Conservation (phyloP, 1,139 yeast genomes). For the Pichia sp. region DNA sequence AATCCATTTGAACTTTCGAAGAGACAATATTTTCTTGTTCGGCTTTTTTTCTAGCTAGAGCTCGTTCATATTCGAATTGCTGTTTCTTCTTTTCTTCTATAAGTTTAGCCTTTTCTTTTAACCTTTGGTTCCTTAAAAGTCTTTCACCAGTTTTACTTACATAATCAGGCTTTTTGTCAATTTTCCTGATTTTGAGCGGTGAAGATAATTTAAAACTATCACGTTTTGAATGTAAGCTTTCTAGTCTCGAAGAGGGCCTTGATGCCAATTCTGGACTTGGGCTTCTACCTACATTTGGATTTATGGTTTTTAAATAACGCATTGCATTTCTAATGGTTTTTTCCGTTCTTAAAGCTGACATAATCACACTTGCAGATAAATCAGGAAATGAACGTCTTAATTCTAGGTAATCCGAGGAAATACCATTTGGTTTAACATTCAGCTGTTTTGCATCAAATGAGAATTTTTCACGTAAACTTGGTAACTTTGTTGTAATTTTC, state of each 20-base stretch:
- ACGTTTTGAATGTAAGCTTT: conserved; percentile 1
- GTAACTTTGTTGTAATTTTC: conserved; percentile 12
- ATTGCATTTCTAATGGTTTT: conserved; percentile 52
- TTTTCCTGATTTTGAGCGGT: neutral
- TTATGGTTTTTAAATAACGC: conserved; percentile 34
- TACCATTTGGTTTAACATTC: neutral
- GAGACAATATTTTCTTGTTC: conserved; percentile 15
- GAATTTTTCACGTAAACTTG: conserved; percentile 10
- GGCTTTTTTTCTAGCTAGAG: conserved; percentile 13
- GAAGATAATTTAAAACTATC: conserved; percentile 20
- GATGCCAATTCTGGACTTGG: neutral
- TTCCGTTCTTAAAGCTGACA: conserved; percentile 55
- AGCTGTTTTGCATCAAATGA: conserved; percentile 1
- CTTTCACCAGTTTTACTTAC: neutral
- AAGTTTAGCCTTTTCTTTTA: conserved; percentile 27
- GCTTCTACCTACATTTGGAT: conserved; percentile 5
- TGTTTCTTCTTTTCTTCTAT: conserved; percentile 22
- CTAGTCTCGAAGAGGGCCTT: conserved; percentile 1
- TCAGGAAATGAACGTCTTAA: conserved; percentile 43
- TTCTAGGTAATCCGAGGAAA: conserved; percentile 35
- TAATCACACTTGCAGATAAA: conserved; percentile 44
- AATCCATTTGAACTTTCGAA: conserved; percentile 14
- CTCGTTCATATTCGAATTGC: conserved; percentile 7
- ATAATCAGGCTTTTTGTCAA: neutral
- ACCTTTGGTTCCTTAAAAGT: conserved; percentile 1